These are phyloP conservation scores for Piedraia hortae DNA, from an alignment of 2,329 filamentous ascomycete species.

Conservation along the genomic window DNA sequence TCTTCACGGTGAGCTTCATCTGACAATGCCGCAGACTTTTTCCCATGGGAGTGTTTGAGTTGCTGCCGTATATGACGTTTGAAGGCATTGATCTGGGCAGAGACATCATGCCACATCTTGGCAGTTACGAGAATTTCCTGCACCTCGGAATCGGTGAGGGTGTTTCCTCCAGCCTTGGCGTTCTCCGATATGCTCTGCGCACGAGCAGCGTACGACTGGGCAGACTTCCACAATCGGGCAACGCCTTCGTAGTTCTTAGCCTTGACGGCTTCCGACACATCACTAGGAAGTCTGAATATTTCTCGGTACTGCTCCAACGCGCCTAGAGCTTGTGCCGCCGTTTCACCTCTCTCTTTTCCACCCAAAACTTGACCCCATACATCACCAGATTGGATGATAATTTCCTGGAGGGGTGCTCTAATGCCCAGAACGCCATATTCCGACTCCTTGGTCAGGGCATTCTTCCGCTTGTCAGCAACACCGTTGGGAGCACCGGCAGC, in stretches of 20 bases:
- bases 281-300: conserved; percentile 53
- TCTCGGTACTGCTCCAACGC: conserved; percentile 56
- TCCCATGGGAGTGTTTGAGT: conserved; percentile 18
- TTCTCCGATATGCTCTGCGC: conserved; percentile 39
- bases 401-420: conserved; percentile 63
- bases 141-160: conserved; percentile 49
- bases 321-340: conserved; percentile 48
- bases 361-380: conserved; percentile 89
- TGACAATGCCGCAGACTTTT: conserved; percentile 6
- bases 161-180: conserved; percentile 21
- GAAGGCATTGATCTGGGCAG: conserved; percentile 60
- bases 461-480: conserved; percentile 42
- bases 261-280: conserved; percentile 61
- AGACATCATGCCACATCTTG: conserved; percentile 85
- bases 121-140: conserved; percentile 71
- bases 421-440: conserved; percentile 76
- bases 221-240: conserved; percentile 62
- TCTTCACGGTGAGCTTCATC: conserved; percentile 32
- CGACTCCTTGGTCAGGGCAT: conserved; percentile 73
- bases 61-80: conserved; percentile 75
- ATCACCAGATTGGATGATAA: conserved; percentile 81
- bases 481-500: conserved; percentile 11
- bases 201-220: conserved; percentile 57
- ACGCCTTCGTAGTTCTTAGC: conserved; percentile 72
- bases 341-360: conserved; percentile 72